Percentiles rank a stretch among this genome's conserved stretches.
These are phyloP conservation scores for Termitomyces sp. DNA, from an alignment of 768 basidiomycete species.

Conservation along the genomic window DNA sequence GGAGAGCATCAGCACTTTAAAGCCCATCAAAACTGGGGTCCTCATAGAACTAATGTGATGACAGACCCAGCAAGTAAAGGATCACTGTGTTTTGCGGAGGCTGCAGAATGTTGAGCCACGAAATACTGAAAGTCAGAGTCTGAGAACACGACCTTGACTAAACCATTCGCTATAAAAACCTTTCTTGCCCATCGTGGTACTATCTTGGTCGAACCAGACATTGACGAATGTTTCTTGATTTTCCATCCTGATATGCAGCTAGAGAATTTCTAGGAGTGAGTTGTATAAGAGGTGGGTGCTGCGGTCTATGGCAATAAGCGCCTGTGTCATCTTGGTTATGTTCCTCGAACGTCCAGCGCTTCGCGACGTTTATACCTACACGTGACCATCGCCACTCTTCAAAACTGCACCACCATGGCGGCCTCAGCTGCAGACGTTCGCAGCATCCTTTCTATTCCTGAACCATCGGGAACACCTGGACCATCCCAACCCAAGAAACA, in stretches of 20 bases:
- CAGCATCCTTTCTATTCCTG: slow-evolving; percentile 71
- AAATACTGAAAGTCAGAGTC: background rate
- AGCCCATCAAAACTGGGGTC: background rate
- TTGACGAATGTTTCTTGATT: slow-evolving; percentile 13
- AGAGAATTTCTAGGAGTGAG: too few relatives aligned
- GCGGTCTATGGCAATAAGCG: background rate
- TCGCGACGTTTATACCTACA: background rate
- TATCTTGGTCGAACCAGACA: slow-evolving; percentile 12
- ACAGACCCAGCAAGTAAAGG: slow-evolving; percentile 46
- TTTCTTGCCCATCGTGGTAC: slow-evolving; percentile 20
- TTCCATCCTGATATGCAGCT: slow-evolving; percentile 10
- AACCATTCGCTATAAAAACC: slow-evolving; percentile 51
- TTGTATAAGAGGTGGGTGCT: background rate
- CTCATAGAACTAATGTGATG: background rate
- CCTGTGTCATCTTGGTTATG: background rate
- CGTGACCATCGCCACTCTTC: slow-evolving; percentile 12
- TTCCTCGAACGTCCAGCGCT: background rate
- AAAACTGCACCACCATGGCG: slow-evolving; percentile 41
- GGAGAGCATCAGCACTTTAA: slow-evolving; percentile 41
- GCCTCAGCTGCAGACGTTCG: slow-evolving; percentile 79
- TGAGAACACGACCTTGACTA: slow-evolving; percentile 37
- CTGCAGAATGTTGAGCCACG: slow-evolving; percentile 21
- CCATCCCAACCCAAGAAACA: slow-evolving; percentile 48
- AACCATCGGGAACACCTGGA: slow-evolving; percentile 34
- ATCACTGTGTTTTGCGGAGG: slow-evolving; percentile 47